These are phyloP conservation scores for Phylloporus rhodoxanthus DNA, from an alignment of 768 basidiomycete genomes.

Conservation along the genomic window DNA sequence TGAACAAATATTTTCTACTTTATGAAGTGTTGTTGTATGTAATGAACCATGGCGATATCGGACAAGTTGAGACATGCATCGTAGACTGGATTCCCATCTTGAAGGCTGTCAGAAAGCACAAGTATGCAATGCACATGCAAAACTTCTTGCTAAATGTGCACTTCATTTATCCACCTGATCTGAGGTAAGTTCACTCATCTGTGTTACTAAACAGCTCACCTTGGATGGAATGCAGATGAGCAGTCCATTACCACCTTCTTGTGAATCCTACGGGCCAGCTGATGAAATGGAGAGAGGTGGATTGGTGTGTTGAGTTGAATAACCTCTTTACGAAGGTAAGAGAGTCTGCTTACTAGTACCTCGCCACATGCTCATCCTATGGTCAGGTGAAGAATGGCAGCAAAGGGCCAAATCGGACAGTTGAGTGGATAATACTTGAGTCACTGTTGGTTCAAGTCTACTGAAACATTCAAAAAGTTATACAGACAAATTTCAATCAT, in stretches of 20 bases:
- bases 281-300: constrained; percentile 29
- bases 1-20: constrained; percentile 7
- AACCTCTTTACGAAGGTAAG: constrained; percentile 34
- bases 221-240: background rate
- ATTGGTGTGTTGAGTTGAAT: constrained; percentile 39
- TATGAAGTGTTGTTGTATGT: constrained; percentile 36
- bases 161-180: background rate
- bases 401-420: too few species aligned
- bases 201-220: too few species aligned
- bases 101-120: constrained; percentile 30
- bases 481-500: too few species aligned
- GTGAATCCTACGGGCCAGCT: constrained; percentile 34
- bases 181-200: constrained; percentile 5
- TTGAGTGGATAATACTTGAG: too few species aligned
- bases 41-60: constrained; percentile 33
- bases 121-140: constrained; percentile 29
- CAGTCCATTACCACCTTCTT: constrained; percentile 15
- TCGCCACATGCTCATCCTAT: too few species aligned
- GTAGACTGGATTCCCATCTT: constrained; percentile 26
- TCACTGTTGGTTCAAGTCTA: too few species aligned
- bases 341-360: too few species aligned
- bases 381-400: too few species aligned
- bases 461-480: too few species aligned
- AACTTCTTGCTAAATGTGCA: constrained; percentile 12
- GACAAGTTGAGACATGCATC: constrained; percentile 23